phyloP scores from a whole-genome alignment of 2,329 filamentous ascomycete species.

The Paecilomyces sp. region DNA sequence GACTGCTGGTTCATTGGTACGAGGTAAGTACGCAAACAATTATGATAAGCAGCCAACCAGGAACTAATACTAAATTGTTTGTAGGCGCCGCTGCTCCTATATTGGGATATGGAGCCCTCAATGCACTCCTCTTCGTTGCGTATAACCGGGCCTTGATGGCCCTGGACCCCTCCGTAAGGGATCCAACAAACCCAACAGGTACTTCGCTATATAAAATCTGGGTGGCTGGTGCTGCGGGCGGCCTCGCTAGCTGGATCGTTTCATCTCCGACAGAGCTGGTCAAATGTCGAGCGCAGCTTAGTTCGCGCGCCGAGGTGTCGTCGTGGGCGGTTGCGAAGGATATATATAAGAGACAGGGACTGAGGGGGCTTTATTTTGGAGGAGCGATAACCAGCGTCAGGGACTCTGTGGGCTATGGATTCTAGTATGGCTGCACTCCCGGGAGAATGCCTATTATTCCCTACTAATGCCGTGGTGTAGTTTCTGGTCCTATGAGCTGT shows the following conservation, averaged over 20 bases:
- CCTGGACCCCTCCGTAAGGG: slow-evolving; percentile 41
- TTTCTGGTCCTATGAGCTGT: slow-evolving; percentile 86
- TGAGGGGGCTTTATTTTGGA: slow-evolving; percentile 71
- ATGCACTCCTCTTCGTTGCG: slow-evolving; percentile 80
- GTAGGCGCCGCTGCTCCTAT: slow-evolving; percentile 75
- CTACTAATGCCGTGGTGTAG: slow-evolving; percentile 23
- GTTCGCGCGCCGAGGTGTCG: slow-evolving; percentile 39
- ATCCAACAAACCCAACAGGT: slow-evolving; percentile 37
- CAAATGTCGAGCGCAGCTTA: slow-evolving; percentile 82
- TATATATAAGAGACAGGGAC: slow-evolving; percentile 51
- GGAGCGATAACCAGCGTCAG: slow-evolving; percentile 73
- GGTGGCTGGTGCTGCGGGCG: slow-evolving; percentile 71
- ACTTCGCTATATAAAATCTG: slow-evolving; percentile 61
- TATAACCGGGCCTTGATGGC: slow-evolving; percentile 76
- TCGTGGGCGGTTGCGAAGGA: slow-evolving; percentile 58
- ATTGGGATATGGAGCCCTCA: slow-evolving; percentile 82
- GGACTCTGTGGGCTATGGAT: slow-evolving; percentile 90
- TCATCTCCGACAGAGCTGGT: slow-evolving; percentile 85
- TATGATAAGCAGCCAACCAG: not conserved
- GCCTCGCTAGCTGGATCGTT: slow-evolving; percentile 76
- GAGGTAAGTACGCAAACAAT: slow-evolving; percentile 20
- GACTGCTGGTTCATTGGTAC: slow-evolving; percentile 27
- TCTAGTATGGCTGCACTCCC: slow-evolving; percentile 55
- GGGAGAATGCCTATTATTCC: slow-evolving; percentile 4
- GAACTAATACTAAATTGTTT: slow-evolving; percentile 4